phyloP scores from a whole-genome alignment of 805 yeast species.

The Diddensiella santjacobensis region DNA sequence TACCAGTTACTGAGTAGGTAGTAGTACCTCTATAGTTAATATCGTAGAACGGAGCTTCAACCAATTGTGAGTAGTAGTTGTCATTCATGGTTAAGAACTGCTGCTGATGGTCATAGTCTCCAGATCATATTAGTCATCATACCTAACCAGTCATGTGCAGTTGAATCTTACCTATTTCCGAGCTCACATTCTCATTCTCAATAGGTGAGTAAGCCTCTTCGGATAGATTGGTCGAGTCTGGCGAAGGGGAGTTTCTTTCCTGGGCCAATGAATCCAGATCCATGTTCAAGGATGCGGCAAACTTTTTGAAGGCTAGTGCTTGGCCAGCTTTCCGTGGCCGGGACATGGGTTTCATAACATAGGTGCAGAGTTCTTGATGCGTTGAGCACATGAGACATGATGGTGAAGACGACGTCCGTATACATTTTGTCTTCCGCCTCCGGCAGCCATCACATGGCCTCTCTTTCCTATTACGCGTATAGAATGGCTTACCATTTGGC shows the following conservation, averaged over 20 bases:
- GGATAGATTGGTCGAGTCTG: neutral
- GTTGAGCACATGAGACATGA: conserved; percentile 33
- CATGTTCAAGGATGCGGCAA: neutral
- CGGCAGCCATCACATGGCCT: conserved; percentile 40
- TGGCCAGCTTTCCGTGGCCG: neutral
- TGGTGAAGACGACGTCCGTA: conserved; percentile 24
- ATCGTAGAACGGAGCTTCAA: conserved; percentile 16
- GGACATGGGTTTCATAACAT: conserved; percentile 27
- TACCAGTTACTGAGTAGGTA: neutral
- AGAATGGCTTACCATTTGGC: conserved; percentile 18
- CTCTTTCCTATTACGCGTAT: conserved; percentile 26
- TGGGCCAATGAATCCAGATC: neutral
- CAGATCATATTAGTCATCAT: conserved; percentile 9
- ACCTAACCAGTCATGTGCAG: neutral
- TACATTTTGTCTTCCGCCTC: conserved; percentile 37
- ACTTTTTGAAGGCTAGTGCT: neutral
- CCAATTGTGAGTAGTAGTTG: conserved; percentile 23
- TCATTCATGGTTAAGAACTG: conserved; percentile 27
- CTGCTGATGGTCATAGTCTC: conserved; percentile 19
- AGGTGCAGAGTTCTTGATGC: conserved; percentile 32
- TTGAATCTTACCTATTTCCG: neutral
- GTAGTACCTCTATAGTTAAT: conserved; percentile 6
- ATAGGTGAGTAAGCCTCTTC: neutral
- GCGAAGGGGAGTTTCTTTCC: conserved; percentile 1
- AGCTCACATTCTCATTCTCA: neutral